Conservation (phyloP, 2,329 filamentous ascomycete species). For the Apiospora malaysiana region DNA sequence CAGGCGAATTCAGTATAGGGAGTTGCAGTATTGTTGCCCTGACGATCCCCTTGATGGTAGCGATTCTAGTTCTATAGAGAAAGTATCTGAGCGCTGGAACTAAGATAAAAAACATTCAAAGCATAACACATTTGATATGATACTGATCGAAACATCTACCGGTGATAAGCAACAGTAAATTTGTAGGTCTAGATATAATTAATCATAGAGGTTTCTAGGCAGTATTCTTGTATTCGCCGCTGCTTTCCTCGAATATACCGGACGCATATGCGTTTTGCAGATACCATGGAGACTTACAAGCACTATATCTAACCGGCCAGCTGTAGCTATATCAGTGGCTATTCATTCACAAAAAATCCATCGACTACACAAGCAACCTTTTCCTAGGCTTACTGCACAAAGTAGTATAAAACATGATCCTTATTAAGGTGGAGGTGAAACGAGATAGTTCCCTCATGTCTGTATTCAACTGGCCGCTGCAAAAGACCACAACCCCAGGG, state of each 20-base stretch:
- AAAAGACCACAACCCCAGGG: not conserved
- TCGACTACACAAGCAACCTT: not conserved
- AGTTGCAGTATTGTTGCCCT: not conserved
- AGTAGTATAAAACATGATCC: not conserved
- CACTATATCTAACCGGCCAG: no score
- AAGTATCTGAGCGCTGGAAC: not conserved
- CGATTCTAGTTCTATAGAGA: not conserved
- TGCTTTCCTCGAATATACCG: no score
- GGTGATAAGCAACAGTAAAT: not conserved
- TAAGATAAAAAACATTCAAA: not conserved
- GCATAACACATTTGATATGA: not conserved
- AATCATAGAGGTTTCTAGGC: no score
- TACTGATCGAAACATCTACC: not conserved
- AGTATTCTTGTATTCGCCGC: no score
- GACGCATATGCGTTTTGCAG: no score
- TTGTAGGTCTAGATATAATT: not conserved
- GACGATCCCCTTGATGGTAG: not conserved
- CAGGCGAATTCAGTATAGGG: not conserved
- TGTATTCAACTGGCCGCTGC: not conserved
- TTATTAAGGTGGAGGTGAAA: not conserved
- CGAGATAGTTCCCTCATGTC: not conserved
- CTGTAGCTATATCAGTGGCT: no score
- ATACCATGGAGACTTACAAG: no score
- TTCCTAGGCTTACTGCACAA: not conserved
- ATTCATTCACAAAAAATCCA: no score